A percentile compares a stretch with the other conserved stretches of the same genome.
phyloP scores from a whole-genome alignment of 306 rosid species.

The Vigna trinervia region DNA sequence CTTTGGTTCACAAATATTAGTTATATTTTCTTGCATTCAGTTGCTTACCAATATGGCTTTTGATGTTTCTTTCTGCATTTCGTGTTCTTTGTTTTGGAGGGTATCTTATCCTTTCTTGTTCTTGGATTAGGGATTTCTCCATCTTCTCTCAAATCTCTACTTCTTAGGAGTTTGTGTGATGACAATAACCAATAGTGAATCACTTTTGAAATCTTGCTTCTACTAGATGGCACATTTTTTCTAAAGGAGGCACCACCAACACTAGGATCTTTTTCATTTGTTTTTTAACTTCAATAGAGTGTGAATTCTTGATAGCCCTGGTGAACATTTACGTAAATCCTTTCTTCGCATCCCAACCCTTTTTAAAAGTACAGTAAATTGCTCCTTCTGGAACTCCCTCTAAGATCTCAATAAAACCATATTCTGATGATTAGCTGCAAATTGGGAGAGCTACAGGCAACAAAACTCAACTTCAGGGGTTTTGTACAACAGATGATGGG shows the following conservation, averaged over 20 bases:
- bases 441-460: not conserved
- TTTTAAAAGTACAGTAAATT: not conserved
- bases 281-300: not conserved
- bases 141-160: not conserved
- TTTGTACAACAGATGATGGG: slow-evolving; percentile 18
- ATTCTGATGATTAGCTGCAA: slow-evolving; percentile 8
- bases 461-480: not conserved
- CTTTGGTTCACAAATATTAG: not conserved
- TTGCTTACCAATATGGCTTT: not conserved
- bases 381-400: not conserved
- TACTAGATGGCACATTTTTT: not conserved
- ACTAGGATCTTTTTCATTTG: not conserved
- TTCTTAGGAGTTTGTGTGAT: not conserved
- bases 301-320: slow-evolving; percentile 6
- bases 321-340: not conserved
- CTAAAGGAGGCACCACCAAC: not conserved
- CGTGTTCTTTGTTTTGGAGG: slow-evolving; percentile 9
- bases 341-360: not conserved
- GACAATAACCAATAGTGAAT: not conserved
- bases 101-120: not conserved
- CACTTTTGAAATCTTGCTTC: not conserved
- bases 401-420: not conserved
- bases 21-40: not conserved
- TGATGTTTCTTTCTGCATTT: not conserved
- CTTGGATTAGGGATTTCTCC: slow-evolving; percentile 1